phyloP scores from a whole-genome alignment of 805 yeast genomes.

The Yarrowia yakushimensis region DNA sequence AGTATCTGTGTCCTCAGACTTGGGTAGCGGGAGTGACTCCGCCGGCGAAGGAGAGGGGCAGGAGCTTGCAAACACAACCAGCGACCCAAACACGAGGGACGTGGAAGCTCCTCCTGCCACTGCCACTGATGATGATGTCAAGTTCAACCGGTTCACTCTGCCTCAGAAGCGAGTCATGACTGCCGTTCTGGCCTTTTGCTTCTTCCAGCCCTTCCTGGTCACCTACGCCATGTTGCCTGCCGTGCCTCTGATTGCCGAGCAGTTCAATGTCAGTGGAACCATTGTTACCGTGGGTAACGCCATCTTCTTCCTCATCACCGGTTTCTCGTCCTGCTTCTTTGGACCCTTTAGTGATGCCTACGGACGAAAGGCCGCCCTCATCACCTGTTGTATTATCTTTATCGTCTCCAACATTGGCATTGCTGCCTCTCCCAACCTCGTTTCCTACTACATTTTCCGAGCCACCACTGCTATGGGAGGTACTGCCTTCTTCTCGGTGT shows the following conservation, averaged over 20 bases:
- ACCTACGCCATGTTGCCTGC: constrained; percentile 46
- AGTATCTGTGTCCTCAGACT: not conserved
- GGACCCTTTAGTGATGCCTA: constrained; percentile 53
- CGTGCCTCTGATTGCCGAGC: constrained; percentile 47
- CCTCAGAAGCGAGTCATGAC: constrained; percentile 15
- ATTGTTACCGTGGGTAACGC: constrained; percentile 51
- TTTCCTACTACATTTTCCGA: constrained; percentile 54
- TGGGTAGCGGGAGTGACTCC: constrained; percentile 1
- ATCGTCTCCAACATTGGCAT: constrained; percentile 38
- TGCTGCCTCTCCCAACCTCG: constrained; percentile 50
- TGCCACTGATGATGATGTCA: constrained; percentile 11
- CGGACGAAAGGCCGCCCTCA: constrained; percentile 47
- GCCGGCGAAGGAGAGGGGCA: not conserved
- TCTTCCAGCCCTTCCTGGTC: constrained; percentile 41
- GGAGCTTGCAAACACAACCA: not conserved
- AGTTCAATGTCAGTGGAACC: constrained; percentile 47
- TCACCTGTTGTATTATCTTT: constrained; percentile 42
- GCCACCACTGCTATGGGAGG: constrained; percentile 52
- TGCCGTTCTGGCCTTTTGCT: constrained; percentile 23
- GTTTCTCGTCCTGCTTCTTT: constrained; percentile 49
- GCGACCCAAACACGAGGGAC: not conserved
- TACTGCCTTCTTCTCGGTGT: constrained; percentile 53
- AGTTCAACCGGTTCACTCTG: constrained; percentile 21
- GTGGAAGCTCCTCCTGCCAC: constrained; percentile 17
- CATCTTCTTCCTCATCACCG: constrained; percentile 50